Base-by-base conservation (phyloP, 345 rosid genomes). In the Gossypium rotundifolium region DNA sequence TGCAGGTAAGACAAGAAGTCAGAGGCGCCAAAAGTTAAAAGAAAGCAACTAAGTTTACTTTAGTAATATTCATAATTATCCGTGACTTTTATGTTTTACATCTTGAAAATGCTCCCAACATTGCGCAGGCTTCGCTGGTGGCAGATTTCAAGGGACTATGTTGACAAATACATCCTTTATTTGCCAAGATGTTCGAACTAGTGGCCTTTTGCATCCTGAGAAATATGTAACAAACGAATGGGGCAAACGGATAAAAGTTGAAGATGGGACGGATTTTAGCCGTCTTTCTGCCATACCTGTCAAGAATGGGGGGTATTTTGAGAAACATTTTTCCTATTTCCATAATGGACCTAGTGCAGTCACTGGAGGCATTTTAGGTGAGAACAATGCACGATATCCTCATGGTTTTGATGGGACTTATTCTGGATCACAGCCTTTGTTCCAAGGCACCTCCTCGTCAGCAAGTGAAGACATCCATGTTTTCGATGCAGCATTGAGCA, bases 181-280 rank as follows among this genome's bases (percentile, higher is more conserved):
- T 61, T 87, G 89, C 83, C 85, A 84, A 76, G 91, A 88, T 55
- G 57, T 83, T 53, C 83, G 87, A 44, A 84, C 89, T 1, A 53
- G 74, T 48, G 79, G 70, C 70, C 73, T 77, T 58, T 55, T 82
- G 55, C 75, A 87, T 79, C 76, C 82, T 51, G 85, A 78, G 71
- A 87, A 73, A 53, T 83, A 78, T 79, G 85, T 80, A 66, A 44
- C 81, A 13, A 80, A 81, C 64, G 81, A 89, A 69, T 76, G 82
- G 79, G 81, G 76, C 79, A 84, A 81, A 72, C 81, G 48, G 4
- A 40, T 87, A 79, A 88, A 88, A 83, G 74, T 79, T 70, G 93
- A 86, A 83, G 84, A 85, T 17, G 83, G 80, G 57, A 81, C 80
- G 67, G 78, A 66, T 65, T 79, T 52, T 61, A 76, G 77, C 77